Conservation (phyloP, 2,329 filamentous ascomycete species). For the Fusarium secorum region DNA sequence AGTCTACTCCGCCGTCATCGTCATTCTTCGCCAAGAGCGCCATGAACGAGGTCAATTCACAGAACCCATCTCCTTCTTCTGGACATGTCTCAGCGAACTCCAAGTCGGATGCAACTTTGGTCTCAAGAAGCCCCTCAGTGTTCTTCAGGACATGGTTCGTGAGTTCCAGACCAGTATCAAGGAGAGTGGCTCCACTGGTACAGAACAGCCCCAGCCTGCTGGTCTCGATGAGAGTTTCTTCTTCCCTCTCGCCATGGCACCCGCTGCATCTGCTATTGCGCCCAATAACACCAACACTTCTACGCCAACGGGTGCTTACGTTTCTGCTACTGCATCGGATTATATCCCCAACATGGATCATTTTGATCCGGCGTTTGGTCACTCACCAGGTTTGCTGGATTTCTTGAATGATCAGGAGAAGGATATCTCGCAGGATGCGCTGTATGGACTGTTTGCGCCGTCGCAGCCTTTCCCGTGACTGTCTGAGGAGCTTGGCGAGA, state of each 20-base stretch:
- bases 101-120: constrained; percentile 49
- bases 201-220: constrained; percentile 33
- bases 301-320: constrained; percentile 29
- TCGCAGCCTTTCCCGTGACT: constrained; percentile 44
- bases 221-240: constrained; percentile 45
- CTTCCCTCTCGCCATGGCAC: constrained; percentile 41
- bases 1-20: constrained; percentile 48
- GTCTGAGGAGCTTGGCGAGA: constrained; percentile 29
- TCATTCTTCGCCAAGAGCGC: constrained; percentile 45
- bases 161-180: constrained; percentile 44
- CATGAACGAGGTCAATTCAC: constrained; percentile 43
- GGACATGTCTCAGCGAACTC: constrained; percentile 47
- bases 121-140: constrained; percentile 47
- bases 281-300: constrained; percentile 9
- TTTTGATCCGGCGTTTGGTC: constrained; percentile 37
- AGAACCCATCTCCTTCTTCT: constrained; percentile 50
- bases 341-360: constrained; percentile 40
- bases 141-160: constrained; percentile 46
- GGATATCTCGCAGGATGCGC: constrained; percentile 44
- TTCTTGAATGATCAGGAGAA: constrained; percentile 45
- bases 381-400: constrained; percentile 39
- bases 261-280: constrained; percentile 10
- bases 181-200: constrained; percentile 34
- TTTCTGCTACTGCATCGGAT: constrained; percentile 25
- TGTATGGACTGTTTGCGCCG: constrained; percentile 44